These are phyloP conservation scores for Sclerotinia trifoliorum DNA, from an alignment of 2,329 filamentous ascomycete genomes.

Conservation along the genomic window DNA sequence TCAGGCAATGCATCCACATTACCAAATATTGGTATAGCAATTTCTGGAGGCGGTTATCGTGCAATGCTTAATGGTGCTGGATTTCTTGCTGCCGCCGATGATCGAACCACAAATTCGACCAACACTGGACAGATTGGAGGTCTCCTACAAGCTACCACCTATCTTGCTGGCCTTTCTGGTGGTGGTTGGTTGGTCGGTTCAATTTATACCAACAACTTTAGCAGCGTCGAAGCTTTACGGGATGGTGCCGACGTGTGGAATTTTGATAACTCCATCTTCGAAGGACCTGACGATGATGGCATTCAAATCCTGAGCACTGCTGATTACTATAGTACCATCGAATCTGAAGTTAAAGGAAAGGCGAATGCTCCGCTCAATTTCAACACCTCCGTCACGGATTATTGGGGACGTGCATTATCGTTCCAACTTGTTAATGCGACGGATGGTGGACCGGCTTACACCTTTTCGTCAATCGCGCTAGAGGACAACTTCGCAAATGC, in stretches of 20 bases:
- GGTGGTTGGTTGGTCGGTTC: constrained; percentile 85
- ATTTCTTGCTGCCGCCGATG: constrained; percentile 75
- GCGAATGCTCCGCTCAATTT: constrained; percentile 63
- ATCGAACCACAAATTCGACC: constrained; percentile 62
- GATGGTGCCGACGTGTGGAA: constrained; percentile 56
- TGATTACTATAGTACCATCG: constrained; percentile 62
- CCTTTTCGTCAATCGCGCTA: constrained; percentile 75
- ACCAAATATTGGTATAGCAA: constrained; percentile 72
- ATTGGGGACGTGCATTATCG: constrained; percentile 82
- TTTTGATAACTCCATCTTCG: constrained; percentile 60
- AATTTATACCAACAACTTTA: constrained; percentile 76
- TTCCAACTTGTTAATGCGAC: constrained; percentile 80
- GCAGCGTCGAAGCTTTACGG: constrained; percentile 59
- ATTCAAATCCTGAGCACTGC: constrained; percentile 55
- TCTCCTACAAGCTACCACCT: constrained; percentile 76
- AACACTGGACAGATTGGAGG: constrained; percentile 70
- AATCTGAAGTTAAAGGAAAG: constrained; percentile 60
- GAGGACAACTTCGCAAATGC: constrained; percentile 61
- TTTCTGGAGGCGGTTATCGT: constrained; percentile 82
- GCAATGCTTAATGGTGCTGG: constrained; percentile 85
- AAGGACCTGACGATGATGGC: constrained; percentile 52
- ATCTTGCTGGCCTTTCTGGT: constrained; percentile 76
- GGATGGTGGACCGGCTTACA: constrained; percentile 72
- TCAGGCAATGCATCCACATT: constrained; percentile 54
- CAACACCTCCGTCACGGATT: constrained; percentile 76